Percentiles rank a stretch among this genome's conserved stretches.
These are phyloP conservation scores for Phoma herbarum DNA, from an alignment of 2,329 filamentous ascomycete species.

Conservation along the genomic window DNA sequence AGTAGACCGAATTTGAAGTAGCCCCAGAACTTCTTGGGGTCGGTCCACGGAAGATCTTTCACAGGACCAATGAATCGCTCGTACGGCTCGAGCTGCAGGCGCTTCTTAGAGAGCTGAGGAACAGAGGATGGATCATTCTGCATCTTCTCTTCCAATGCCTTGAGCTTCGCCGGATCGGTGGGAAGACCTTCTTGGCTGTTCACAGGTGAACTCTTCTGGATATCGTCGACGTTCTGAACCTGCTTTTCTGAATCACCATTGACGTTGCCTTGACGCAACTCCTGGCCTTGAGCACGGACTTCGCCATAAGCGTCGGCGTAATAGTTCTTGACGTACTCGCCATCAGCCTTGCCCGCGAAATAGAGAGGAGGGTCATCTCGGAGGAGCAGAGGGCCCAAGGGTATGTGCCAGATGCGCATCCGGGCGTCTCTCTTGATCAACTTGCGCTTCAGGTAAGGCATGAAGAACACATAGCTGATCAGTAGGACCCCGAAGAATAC, in stretches of 20 bases:
- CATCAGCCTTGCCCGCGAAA: constrained; percentile 51
- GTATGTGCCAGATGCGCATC: constrained; percentile 37
- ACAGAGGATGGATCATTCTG: constrained; percentile 18
- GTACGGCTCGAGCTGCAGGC: constrained; percentile 44
- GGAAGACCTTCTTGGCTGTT: constrained; percentile 17
- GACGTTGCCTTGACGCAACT: constrained; percentile 21
- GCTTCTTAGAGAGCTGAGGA: constrained; percentile 20
- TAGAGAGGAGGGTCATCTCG: constrained; percentile 53
- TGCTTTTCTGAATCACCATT: constrained; percentile 19
- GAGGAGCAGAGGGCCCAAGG: constrained; percentile 52
- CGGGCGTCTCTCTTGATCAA: constrained; percentile 38
- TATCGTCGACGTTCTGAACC: constrained; percentile 15
- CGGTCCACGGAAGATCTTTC: constrained; percentile 39
- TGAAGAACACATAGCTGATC: constrained; percentile 40
- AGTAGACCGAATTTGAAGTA: constrained; percentile 57
- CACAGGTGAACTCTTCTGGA: constrained; percentile 16
- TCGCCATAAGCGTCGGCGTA: constrained; percentile 48
- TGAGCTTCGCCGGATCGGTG: constrained; percentile 23
- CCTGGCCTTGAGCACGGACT: constrained; percentile 33
- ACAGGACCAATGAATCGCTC: constrained; percentile 49
- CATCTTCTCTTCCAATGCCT: constrained; percentile 26
- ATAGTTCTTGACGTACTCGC: constrained; percentile 52
- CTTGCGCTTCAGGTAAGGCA: constrained; percentile 42
- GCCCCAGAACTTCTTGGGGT: constrained; percentile 47
- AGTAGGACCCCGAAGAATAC: constrained; percentile 36